phyloP scores from a whole-genome alignment of 2,329 filamentous ascomycete genomes.

The Boeremia lycopersici region DNA sequence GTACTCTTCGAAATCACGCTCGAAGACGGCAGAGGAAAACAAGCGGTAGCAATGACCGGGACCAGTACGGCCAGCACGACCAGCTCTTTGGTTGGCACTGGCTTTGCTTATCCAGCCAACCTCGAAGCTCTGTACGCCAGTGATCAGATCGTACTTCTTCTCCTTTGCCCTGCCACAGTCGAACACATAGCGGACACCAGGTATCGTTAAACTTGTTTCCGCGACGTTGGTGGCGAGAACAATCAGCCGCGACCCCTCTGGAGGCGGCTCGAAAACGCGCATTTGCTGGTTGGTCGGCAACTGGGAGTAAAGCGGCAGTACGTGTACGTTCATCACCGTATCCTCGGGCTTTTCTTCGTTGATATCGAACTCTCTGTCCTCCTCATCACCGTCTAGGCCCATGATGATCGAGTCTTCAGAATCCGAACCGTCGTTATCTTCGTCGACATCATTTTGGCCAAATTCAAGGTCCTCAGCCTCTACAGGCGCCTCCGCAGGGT shows the following conservation, averaged over 20 bases:
- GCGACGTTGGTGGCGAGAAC: conserved; percentile 96
- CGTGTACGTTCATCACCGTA: conserved; percentile 72
- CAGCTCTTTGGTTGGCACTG: conserved; percentile 86
- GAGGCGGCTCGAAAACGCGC: conserved; percentile 83
- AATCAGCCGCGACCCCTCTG: conserved; percentile 81
- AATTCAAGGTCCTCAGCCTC: conserved; percentile 90
- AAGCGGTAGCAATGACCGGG: conserved; percentile 95
- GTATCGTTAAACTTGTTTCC: conserved; percentile 96
- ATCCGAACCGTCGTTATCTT: conserved; percentile 57
- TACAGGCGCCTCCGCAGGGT: conserved; percentile 76
- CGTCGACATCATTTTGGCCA: conserved; percentile 57
- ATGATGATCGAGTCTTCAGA: conserved; percentile 65
- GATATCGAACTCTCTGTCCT: conserved; percentile 68
- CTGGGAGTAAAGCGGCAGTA: conserved; percentile 92
- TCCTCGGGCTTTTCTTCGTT: conserved; percentile 67
- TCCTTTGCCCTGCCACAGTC: conserved; percentile 93
- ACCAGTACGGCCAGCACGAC: conserved; percentile 92
- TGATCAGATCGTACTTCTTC: conserved; percentile 83
- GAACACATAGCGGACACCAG: conserved; percentile 93
- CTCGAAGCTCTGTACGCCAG: conserved; percentile 93
- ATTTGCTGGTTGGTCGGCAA: conserved; percentile 90
- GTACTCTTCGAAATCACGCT: conserved; percentile 85
- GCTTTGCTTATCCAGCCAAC: conserved; percentile 98
- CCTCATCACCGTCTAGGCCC: conserved; percentile 64
- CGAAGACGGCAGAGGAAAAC: conserved; percentile 93